Conservation (phyloP, 78 protist species). For the Pigoraptor vietnamica region DNA sequence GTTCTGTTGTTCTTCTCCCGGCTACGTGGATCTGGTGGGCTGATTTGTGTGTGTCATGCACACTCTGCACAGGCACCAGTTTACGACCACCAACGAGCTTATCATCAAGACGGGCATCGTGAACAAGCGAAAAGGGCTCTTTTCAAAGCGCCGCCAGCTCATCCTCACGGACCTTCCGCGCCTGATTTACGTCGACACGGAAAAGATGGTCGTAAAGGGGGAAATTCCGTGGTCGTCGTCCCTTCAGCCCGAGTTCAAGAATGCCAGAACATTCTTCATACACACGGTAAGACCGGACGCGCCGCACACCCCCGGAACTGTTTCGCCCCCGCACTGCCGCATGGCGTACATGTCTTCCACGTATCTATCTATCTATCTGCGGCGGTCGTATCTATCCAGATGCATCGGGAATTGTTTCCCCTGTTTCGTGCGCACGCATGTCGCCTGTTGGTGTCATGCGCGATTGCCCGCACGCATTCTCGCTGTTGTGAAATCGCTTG, state of each 20-base stretch:
- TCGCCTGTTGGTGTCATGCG: too few relatives aligned
- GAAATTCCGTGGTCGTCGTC: slow-evolving; percentile 6
- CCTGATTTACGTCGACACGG: slow-evolving; percentile 57
- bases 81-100: slow-evolving; percentile 43
- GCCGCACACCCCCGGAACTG: background rate
- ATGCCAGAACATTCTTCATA: background rate
- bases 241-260: background rate
- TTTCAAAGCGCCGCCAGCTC: slow-evolving; percentile 47
- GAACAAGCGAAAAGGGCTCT: slow-evolving; percentile 41
- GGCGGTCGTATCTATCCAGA: too few relatives aligned
- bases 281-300: background rate
- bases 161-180: slow-evolving; percentile 61
- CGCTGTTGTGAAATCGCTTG: too few relatives aligned
- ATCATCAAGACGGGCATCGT: slow-evolving; percentile 37
- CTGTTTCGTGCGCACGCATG: background rate
- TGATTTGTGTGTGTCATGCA: too few relatives aligned
- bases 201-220: slow-evolving; percentile 1
- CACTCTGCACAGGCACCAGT: slow-evolving; percentile 19
- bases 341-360: background rate
- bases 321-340: too few relatives aligned
- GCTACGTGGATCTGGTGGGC: too few relatives aligned
- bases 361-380: too few relatives aligned
- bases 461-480: too few relatives aligned
- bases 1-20: too few relatives aligned
- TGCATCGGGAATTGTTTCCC: background rate